Conservation (phyloP, 768 basidiomycete species). For the Lactarius quietus region DNA sequence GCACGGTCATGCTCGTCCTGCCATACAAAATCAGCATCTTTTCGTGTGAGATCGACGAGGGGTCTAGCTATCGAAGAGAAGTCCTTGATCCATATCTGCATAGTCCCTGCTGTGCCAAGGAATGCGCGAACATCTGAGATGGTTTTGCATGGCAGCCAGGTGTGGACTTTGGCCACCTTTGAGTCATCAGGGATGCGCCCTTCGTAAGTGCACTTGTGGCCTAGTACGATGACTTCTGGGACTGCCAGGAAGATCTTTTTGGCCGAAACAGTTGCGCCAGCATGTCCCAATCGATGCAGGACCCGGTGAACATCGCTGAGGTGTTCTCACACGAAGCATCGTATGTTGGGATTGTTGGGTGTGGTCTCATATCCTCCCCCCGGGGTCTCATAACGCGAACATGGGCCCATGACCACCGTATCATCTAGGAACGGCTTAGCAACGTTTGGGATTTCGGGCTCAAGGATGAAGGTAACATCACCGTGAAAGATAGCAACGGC, state of each 20-base stretch:
- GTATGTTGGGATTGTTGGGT: background rate
- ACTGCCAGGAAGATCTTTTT: background rate
- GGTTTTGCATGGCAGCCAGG: slow-evolving; percentile 27
- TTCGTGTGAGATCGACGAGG: background rate
- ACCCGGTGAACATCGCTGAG: background rate
- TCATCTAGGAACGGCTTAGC: too few relatives aligned
- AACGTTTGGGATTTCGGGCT: background rate
- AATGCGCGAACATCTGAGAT: slow-evolving; percentile 30
- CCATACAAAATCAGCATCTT: background rate
- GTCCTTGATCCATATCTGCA: too few relatives aligned
- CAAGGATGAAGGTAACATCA: background rate
- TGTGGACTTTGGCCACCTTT: slow-evolving; percentile 30
- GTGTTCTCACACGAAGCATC: background rate
- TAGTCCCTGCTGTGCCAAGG: slow-evolving; percentile 5
- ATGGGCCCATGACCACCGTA: too few relatives aligned
- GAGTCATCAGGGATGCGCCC: slow-evolving; percentile 32
- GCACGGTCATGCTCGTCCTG: too few relatives aligned
- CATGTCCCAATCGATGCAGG: background rate
- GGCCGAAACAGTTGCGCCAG: background rate
- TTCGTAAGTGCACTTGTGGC: slow-evolving; percentile 37
- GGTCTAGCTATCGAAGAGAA: too few relatives aligned
- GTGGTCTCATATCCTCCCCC: background rate
- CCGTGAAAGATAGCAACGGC: background rate
- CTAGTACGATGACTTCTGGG: slow-evolving; percentile 35
- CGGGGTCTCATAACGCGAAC: too few relatives aligned